phyloP scores from a whole-genome alignment of 371 early-diverging fungal genomes.

The Mucor ambiguus region DNA sequence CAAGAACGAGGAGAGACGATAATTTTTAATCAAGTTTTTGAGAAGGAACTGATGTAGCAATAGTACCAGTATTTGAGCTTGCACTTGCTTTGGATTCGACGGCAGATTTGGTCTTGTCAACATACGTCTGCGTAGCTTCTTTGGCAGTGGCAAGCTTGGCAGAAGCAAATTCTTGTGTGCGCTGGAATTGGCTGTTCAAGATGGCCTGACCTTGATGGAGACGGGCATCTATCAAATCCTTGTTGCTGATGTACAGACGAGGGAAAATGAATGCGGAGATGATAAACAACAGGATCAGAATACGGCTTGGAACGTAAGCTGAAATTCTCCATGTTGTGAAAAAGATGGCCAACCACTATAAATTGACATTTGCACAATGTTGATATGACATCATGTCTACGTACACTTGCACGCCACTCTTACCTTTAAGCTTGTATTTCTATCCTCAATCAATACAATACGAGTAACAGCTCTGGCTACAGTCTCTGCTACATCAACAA shows the following conservation, averaged over 20 bases:
- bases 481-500: slow-evolving; percentile 27
- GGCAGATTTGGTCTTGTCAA: not conserved
- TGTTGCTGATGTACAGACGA: slow-evolving; percentile 35
- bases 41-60: slow-evolving; percentile 1
- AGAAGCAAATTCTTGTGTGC: slow-evolving; percentile 1
- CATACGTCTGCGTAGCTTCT: not conserved
- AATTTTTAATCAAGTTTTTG: slow-evolving; percentile 11
- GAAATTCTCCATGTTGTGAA: slow-evolving; percentile 33
- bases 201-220: slow-evolving; percentile 33
- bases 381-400: not conserved
- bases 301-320: slow-evolving; percentile 29
- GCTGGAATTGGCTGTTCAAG: slow-evolving; percentile 6
- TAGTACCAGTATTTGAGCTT: not conserved
- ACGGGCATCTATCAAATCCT: slow-evolving; percentile 38
- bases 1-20: slow-evolving; percentile 18
- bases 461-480: slow-evolving; percentile 28
- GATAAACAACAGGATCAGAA: slow-evolving; percentile 18
- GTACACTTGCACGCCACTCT: not conserved
- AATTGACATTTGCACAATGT: not conserved
- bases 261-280: slow-evolving; percentile 33
- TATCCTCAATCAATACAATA: slow-evolving; percentile 38
- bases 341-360: slow-evolving; percentile 33
- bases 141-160: not conserved
- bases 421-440: slow-evolving; percentile 31
- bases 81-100: not conserved